Conservation (phyloP, 2,329 filamentous ascomycete genomes). For the Clonostachys byssicola region DNA sequence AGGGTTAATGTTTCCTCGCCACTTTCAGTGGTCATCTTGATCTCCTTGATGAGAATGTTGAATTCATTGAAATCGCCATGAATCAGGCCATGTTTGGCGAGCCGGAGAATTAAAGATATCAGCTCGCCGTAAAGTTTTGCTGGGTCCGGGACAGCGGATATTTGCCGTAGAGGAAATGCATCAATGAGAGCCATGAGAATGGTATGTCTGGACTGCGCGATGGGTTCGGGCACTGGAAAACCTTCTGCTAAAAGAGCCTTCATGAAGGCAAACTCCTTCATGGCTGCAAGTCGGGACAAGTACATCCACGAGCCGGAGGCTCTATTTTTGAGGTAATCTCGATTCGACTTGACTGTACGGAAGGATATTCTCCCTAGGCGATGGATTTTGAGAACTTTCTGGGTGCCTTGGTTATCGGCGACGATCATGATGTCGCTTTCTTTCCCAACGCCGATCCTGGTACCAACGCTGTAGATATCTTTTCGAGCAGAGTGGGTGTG, state of each 20-base stretch:
- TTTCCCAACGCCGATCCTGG: conserved; percentile 92
- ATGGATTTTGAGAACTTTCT: conserved; percentile 92
- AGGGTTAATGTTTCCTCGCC: conserved; percentile 43
- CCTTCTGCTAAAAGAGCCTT: conserved; percentile 76
- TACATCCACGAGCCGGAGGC: conserved; percentile 94
- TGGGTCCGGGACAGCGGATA: conserved; percentile 78
- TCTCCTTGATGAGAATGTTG: conserved; percentile 91
- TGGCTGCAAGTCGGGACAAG: conserved; percentile 84
- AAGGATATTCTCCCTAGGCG: conserved; percentile 94
- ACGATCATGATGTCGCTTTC: conserved; percentile 97
- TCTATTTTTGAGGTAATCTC: conserved; percentile 87
- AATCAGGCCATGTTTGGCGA: conserved; percentile 85
- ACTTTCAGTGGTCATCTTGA: conserved; percentile 27
- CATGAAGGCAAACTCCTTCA: conserved; percentile 97
- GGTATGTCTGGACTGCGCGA: conserved; percentile 88
- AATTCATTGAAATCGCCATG: conserved; percentile 99
- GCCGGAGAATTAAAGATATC: conserved; percentile 76
- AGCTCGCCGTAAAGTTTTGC: conserved; percentile 87
- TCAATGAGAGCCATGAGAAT: conserved; percentile 95
- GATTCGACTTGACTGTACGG: conserved; percentile 90
- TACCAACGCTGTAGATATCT: conserved; percentile 86
- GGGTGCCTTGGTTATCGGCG: conserved; percentile 70
- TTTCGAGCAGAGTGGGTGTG: conserved; percentile 81
- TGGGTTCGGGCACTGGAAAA: conserved; percentile 83
- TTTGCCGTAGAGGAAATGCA: conserved; percentile 86